Base-by-base conservation (phyloP, 495 filamentous ascomycete species). In the Glutinoglossum americanum region DNA sequence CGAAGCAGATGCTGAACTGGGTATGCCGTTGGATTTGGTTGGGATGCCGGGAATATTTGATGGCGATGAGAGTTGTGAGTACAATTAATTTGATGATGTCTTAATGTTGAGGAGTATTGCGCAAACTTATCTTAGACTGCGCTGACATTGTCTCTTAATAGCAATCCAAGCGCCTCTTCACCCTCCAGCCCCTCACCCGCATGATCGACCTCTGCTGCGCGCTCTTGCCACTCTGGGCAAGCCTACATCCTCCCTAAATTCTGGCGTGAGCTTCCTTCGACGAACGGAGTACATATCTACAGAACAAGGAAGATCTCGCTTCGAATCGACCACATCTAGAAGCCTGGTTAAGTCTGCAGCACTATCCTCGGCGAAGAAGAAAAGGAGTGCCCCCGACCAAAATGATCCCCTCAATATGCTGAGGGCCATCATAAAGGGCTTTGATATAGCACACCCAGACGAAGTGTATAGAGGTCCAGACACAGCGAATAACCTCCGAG, bases 221-320 rank as follows among this genome's bases (percentile, higher is more conserved):
- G 82, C 85, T 1, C 78, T 93, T 19, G 76, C 85, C 5, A 77
- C 84, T 28, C 77, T 96, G 26, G 87, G 85, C 23, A 93, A 94
- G 67, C 83, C 87, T 1, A 74, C 71, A 32, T 81, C 81, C 17
- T 76, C 84, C 1, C 77, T 77, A 53, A 73, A 74, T 54, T 67
- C 75, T n/a, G 77, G 77, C 56, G 84, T 94, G 54, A 94, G 88
- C 61, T 97, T 98, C 78, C 79, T 98, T 56, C 85, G 92, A 37
- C 82, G 90, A 49, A 96, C 93, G 15, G 93, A 98, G 66, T 96
- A 97, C 66, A 95, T 93, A 59, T 88, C 90, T 3, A 82, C 85
- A 8, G 79, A 78, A 67, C 72, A 47, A 63, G 60, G 23, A 67
- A 76, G 68, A 66, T 72, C 60, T 45, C 65, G 65, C 48, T 67